Evolutionary conservation across 176 grass and related monocot species (phyloP).

Genomic region (Cocos nucifera): DNA sequence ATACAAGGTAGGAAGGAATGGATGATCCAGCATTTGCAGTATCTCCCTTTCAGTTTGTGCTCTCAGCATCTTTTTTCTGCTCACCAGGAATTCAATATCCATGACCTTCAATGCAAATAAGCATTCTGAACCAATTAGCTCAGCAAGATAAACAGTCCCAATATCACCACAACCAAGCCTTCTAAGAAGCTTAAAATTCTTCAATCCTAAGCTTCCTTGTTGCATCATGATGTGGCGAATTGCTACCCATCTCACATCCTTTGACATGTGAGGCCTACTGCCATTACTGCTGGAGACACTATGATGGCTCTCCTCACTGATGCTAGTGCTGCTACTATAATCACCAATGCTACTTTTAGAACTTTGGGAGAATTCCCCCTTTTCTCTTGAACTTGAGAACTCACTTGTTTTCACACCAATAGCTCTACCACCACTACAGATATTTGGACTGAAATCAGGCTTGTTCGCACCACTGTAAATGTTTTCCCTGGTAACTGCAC

Average conservation of each 20-base stretch:
- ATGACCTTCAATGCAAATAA: constrained; percentile 96
- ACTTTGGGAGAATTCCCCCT: constrained; percentile 92
- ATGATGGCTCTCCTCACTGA: constrained; percentile 76
- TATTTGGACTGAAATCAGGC: constrained; percentile 19
- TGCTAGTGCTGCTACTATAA: constrained; percentile 90
- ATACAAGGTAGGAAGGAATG: constrained; percentile 93
- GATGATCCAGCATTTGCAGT: constrained; percentile 95
- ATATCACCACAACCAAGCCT: constrained; percentile 94
- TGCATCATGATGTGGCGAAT: constrained; percentile 50
- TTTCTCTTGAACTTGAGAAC: constrained; percentile 57
- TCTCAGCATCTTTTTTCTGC: constrained; percentile 92
- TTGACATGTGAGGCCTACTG: constrained; percentile 93
- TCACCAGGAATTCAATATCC: constrained; percentile 88
- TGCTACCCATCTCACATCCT: constrained; percentile 82
- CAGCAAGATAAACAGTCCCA: constrained; percentile 94
- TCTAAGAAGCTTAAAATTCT: constrained; percentile 91
- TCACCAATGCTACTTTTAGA: constrained; percentile 96
- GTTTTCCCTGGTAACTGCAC: constrained; percentile 2
- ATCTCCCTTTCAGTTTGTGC: constrained; percentile 95
- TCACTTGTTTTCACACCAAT: constrained; percentile 31
- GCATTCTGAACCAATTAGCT: constrained; percentile 68
- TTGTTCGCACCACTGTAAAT: constrained; percentile 23
- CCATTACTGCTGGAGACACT: constrained; percentile 57
- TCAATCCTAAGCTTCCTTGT: constrained; percentile 73
- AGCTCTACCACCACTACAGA: constrained; percentile 25